phyloP scores from a whole-genome alignment of 1,284 basidiomycete genomes.

The Pterula multifida region DNA sequence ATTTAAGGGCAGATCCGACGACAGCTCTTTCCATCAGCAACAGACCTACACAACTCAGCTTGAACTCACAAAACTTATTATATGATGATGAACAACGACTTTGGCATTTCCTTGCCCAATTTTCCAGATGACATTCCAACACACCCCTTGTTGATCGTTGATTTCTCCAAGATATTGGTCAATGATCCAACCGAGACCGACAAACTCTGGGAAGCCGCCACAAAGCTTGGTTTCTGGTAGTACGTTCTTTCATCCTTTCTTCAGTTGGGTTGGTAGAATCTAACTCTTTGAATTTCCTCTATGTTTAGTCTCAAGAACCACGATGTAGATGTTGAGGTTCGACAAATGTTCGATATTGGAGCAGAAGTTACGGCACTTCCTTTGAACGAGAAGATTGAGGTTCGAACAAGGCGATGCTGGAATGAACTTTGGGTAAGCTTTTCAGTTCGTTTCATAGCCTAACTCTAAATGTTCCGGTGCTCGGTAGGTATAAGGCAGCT shows the following conservation, averaged over 20 bases:
- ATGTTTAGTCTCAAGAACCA: conserved; percentile 10
- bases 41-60: too few relatives aligned
- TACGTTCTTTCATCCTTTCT: conserved; percentile 15
- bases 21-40: too few relatives aligned
- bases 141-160: conserved; percentile 25
- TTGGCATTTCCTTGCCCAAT: too few relatives aligned
- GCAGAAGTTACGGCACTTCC: conserved; percentile 11
- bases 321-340: conserved; percentile 9
- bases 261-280: not conserved
- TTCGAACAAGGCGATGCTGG: conserved; percentile 14
- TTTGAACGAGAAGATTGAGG: conserved; percentile 10
- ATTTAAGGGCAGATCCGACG: too few relatives aligned
- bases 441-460: not conserved
- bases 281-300: not conserved
- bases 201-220: conserved; percentile 23
- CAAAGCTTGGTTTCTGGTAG: conserved; percentile 28
- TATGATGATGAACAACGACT: too few relatives aligned
- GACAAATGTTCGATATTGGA: conserved; percentile 12
- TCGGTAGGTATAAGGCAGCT: conserved; percentile 13
- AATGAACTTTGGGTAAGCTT: conserved; percentile 9
- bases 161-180: conserved; percentile 21
- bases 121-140: conserved; percentile 23
- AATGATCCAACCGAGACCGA: conserved; percentile 19
- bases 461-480: not conserved
- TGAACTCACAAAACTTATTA: not conserved